These are phyloP conservation scores for Pugionium dolabratum DNA, from an alignment of 345 rosid genomes.

Conservation along the genomic window DNA sequence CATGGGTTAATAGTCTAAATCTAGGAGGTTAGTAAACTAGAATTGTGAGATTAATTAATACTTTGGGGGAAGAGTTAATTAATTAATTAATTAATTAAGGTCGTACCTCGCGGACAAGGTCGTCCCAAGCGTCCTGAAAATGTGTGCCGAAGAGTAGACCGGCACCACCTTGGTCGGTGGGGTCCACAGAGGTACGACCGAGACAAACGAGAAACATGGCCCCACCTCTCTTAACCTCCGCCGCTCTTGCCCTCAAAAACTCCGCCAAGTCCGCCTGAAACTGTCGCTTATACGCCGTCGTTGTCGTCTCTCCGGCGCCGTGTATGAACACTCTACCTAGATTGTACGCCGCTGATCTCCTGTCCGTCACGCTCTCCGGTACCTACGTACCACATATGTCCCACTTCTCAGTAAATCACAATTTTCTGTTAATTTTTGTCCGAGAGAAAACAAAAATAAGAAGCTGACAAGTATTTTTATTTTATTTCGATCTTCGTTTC, in stretches of 20 bases:
- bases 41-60: background rate
- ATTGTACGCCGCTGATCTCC: constrained; percentile 72
- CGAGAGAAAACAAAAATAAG: no score
- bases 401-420: background rate
- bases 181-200: constrained; percentile 83
- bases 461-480: no score
- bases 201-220: constrained; percentile 92
- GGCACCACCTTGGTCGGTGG: constrained; percentile 94
- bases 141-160: constrained; percentile 96
- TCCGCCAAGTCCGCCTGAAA: constrained; percentile 74
- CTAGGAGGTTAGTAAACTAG: constrained; percentile 6
- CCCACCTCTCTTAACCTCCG: constrained; percentile 81
- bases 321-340: constrained; percentile 80
- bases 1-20: background rate
- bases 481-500: no score
- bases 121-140: constrained; percentile 98
- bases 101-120: constrained; percentile 89
- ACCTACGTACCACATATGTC: constrained; percentile 46
- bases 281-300: constrained; percentile 68
- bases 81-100: background rate
- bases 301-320: constrained; percentile 61
- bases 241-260: constrained; percentile 68
- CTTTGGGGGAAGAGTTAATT: background rate
- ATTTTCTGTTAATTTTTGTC: no score
- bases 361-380: constrained; percentile 76